A percentile compares a stretch with the other conserved stretches of the same genome.
phyloP scores from a whole-genome alignment of 768 basidiomycete species.

The Xerocomellus chrysenteron region DNA sequence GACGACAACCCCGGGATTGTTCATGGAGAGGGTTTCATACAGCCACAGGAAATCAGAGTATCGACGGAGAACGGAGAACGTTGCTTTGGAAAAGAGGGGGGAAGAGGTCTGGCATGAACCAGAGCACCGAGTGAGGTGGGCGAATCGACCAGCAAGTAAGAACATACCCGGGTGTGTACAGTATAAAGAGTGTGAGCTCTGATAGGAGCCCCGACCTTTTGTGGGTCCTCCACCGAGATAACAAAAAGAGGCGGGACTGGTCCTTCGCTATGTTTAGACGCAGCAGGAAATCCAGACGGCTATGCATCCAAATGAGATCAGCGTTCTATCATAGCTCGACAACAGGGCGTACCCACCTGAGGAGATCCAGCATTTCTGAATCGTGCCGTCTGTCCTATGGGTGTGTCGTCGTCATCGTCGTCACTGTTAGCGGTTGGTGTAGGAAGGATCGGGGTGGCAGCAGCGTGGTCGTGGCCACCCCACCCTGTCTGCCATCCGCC shows the following conservation, averaged over 20 bases:
- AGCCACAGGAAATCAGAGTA: conserved; percentile 99
- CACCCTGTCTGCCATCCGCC: conserved; percentile 56
- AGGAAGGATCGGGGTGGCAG: conserved; percentile 19
- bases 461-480: conserved; percentile 33
- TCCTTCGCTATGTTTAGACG: conserved; percentile 35
- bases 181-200: conserved; percentile 96
- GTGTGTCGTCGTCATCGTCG: conserved; percentile 57
- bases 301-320: conserved; percentile 7
- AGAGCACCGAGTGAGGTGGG: neutral
- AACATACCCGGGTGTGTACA: conserved; percentile 77
- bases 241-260: conserved; percentile 69
- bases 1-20: conserved; percentile 96
- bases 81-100: conserved; percentile 74
- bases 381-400: conserved; percentile 49
- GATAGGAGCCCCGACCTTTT: conserved; percentile 95
- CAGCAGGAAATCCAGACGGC: conserved; percentile 14
- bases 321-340: neutral
- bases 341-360: conserved; percentile 9
- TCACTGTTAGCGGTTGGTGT: conserved; percentile 34
- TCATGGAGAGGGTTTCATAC: conserved; percentile 80
- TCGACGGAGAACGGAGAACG: conserved; percentile 92
- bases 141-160: neutral
- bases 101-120: conserved; percentile 67
- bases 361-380: conserved; percentile 32
- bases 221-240: conserved; percentile 95